phyloP scores from a whole-genome alignment of 1,139 yeast genomes.

The Wickerhamomyces sp. region DNA sequence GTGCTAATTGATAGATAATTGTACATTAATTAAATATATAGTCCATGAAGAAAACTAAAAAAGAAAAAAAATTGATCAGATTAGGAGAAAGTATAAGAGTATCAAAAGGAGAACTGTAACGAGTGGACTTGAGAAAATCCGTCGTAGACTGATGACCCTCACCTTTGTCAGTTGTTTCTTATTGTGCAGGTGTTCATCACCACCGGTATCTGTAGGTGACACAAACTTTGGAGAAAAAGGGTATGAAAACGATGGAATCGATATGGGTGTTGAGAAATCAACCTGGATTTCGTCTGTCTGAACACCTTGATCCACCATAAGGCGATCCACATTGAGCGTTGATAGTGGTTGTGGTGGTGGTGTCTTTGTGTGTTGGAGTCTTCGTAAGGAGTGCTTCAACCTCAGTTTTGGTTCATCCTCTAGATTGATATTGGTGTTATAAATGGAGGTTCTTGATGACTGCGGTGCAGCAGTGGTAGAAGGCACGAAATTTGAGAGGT shows the following conservation, averaged over 20 bases:
- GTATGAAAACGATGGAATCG: no score
- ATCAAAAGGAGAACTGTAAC: constrained; percentile 1
- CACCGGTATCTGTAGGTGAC: no score
- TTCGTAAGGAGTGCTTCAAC: constrained; percentile 7
- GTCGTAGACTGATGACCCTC: background rate
- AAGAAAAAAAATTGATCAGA: background rate
- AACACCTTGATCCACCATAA: constrained; percentile 3
- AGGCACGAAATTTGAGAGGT: constrained; percentile 13
- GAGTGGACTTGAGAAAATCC: constrained; percentile 3
- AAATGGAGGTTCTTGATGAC: no score
- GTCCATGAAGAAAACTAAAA: no score
- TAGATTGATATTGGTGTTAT: background rate
- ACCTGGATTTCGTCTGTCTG: constrained; percentile 4
- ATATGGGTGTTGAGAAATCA: background rate
- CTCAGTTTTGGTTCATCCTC: constrained; percentile 1
- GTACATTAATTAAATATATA: background rate
- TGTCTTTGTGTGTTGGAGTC: constrained; percentile 1
- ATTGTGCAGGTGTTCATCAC: no score
- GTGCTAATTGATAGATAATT: no score
- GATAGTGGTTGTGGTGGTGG: background rate
- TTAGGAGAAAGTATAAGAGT: constrained; percentile 1
- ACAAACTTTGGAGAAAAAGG: no score
- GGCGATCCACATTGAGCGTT: background rate
- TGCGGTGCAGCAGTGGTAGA: background rate
- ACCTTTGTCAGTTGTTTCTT: background rate